phyloP scores from a whole-genome alignment of 2,329 filamentous ascomycete genomes.

The Penicillium concentricum region DNA sequence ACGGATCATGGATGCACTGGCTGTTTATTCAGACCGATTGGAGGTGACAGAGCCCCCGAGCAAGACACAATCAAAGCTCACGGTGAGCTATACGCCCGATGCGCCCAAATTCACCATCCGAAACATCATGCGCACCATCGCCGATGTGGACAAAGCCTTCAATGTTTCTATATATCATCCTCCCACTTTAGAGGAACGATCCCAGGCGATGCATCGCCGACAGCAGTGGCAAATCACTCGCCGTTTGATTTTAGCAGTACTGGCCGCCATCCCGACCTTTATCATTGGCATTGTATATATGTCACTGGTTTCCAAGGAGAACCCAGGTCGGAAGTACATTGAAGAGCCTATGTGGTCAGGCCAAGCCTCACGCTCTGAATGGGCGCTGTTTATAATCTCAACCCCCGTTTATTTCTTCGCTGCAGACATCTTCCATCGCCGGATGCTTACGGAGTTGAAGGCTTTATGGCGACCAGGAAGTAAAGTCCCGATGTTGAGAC shows the following conservation, averaged over 20 bases:
- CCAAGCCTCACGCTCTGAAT: constrained; percentile 66
- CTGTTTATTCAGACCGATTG: too few relatives aligned
- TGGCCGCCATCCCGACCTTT: constrained; percentile 75
- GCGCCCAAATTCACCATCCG: not conserved
- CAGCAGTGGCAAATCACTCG: constrained; percentile 67
- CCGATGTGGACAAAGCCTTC: constrained; percentile 64
- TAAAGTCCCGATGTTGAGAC: constrained; percentile 62
- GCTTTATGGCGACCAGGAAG: constrained; percentile 75
- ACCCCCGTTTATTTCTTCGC: constrained; percentile 84
- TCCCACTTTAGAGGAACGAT: constrained; percentile 77
- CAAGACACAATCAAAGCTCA: too few relatives aligned
- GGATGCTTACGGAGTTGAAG: constrained; percentile 73
- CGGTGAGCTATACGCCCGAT: constrained; percentile 59
- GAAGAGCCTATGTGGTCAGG: constrained; percentile 69
- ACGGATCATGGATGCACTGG: too few relatives aligned
- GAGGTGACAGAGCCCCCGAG: too few relatives aligned
- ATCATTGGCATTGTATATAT: constrained; percentile 86
- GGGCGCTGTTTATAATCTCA: constrained; percentile 74
- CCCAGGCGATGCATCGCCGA: constrained; percentile 65
- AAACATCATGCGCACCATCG: constrained; percentile 56
- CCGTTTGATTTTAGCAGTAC: constrained; percentile 66
- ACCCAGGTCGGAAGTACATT: constrained; percentile 61
- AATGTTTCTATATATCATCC: constrained; percentile 70
- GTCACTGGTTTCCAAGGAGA: constrained; percentile 69
- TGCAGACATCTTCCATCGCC: constrained; percentile 77